A percentile compares a stretch with the other conserved stretches of the same genome.
Evolutionary conservation across 2,329 filamentous ascomycete species (phyloP).

Genomic region (Fusarium coffeatum): DNA sequence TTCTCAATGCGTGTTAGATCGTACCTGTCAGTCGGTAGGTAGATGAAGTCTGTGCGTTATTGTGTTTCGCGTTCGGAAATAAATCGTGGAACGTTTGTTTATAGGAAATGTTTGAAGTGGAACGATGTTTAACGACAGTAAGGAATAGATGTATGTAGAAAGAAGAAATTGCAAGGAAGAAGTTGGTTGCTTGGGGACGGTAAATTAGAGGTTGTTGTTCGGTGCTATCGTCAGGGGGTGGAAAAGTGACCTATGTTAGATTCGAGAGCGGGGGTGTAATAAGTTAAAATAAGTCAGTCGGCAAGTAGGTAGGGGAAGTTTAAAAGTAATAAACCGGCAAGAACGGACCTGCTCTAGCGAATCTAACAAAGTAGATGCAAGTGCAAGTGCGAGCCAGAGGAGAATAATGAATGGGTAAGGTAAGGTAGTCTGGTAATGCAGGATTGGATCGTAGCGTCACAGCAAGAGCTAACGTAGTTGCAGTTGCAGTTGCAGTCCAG

Average conservation of each 20-base stretch:
- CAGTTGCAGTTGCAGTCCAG: slow-evolving; percentile 9
- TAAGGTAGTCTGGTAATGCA: not conserved
- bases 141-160: not conserved
- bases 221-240: slow-evolving; percentile 39
- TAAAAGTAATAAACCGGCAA: slow-evolving; percentile 15
- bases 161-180: slow-evolving; percentile 14
- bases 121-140: slow-evolving; percentile 10
- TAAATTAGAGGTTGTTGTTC: slow-evolving; percentile 38
- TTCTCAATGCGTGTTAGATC: slow-evolving; percentile 20
- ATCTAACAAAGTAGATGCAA: slow-evolving; percentile 28
- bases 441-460: slow-evolving; percentile 23
- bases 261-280: slow-evolving; percentile 41
- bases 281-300: slow-evolving; percentile 23
- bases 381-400: slow-evolving; percentile 33
- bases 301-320: not conserved
- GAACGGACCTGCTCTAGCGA: slow-evolving; percentile 7
- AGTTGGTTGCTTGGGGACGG: slow-evolving; percentile 23
- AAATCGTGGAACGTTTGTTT: not conserved
- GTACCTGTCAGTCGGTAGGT: slow-evolving; percentile 9
- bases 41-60: slow-evolving; percentile 16
- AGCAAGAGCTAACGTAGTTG: slow-evolving; percentile 1
- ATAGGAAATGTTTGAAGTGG: not conserved
- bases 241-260: slow-evolving; percentile 25
- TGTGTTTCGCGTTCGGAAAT: slow-evolving; percentile 1
- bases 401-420: slow-evolving; percentile 22